These are phyloP conservation scores for Brassica incana DNA, from an alignment of 345 rosid species.

Conservation along the genomic window DNA sequence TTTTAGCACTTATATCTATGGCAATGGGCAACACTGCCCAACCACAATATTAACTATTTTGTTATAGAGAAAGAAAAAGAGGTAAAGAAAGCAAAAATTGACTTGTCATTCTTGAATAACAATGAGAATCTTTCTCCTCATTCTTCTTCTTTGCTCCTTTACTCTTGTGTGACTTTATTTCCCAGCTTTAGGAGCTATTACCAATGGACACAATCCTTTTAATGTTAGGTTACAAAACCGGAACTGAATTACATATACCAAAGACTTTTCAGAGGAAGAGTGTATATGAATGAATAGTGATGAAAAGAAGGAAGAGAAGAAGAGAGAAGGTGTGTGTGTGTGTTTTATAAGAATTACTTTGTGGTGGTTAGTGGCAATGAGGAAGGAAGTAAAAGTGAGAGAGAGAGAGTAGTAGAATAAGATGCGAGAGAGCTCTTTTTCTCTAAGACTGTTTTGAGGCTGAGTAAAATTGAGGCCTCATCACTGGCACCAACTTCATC, in stretches of 20 bases:
- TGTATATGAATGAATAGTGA: slow-evolving; percentile 23
- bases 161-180: slow-evolving; percentile 68
- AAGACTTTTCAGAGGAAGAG: background rate
- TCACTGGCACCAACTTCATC: slow-evolving; percentile 30
- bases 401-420: slow-evolving; percentile 52
- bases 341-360: slow-evolving; percentile 14
- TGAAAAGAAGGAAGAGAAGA: background rate
- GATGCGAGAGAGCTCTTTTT: slow-evolving; percentile 42
- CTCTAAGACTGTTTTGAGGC: slow-evolving; percentile 47
- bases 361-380: slow-evolving; percentile 30
- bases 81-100: slow-evolving; percentile 15
- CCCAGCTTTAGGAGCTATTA: slow-evolving; percentile 88
- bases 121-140: slow-evolving; percentile 68
- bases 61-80: background rate
- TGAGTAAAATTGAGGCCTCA: slow-evolving; percentile 59
- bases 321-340: slow-evolving; percentile 23
- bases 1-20: slow-evolving; percentile 66
- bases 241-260: slow-evolving; percentile 13
- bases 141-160: slow-evolving; percentile 88
- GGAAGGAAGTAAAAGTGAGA: slow-evolving; percentile 29
- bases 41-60: slow-evolving; percentile 14
- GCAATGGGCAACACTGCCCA: slow-evolving; percentile 72
- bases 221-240: slow-evolving; percentile 20
- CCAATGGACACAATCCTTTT: slow-evolving; percentile 8
- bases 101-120: background rate